These are phyloP conservation scores for Paratinospora sagittata DNA, from an alignment of 164 flowering plant species.

Conservation along the genomic window DNA sequence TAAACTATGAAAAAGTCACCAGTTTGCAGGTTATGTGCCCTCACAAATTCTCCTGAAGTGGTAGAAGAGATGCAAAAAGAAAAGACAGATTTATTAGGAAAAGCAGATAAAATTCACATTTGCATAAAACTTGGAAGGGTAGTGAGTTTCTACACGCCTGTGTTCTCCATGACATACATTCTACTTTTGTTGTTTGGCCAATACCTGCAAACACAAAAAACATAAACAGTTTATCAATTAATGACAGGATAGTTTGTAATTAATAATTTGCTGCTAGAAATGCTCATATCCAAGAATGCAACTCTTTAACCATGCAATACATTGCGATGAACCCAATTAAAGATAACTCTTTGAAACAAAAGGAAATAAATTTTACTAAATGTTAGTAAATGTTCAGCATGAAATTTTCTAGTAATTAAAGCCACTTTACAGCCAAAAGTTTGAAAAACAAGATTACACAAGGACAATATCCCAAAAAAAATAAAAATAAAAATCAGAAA, in stretches of 20 bases:
- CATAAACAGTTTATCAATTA: no score
- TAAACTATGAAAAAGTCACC: conserved; percentile 32
- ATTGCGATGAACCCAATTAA: no score
- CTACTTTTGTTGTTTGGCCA: conserved; percentile 42
- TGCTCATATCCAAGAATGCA: no score
- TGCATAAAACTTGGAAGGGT: neutral
- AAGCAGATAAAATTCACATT: neutral
- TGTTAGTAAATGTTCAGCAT: neutral
- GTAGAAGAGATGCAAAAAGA: neutral
- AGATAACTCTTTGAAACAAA: no score
- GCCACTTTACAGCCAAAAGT: neutral
- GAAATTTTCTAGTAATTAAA: neutral
- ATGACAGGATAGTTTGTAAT: no score
- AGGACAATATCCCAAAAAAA: neutral
- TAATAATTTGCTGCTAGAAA: no score
- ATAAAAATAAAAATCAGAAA: neutral
- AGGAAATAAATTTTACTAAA: no score
- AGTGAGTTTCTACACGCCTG: conserved; percentile 21
- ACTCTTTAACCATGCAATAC: no score
- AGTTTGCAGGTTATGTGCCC: conserved; percentile 19
- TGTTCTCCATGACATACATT: conserved; percentile 37
- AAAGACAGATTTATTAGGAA: neutral
- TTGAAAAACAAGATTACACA: neutral
- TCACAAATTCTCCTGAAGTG: conserved; percentile 34
- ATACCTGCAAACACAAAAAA: conserved; percentile 18